A percentile compares a stretch with the other conserved stretches of the same genome.
phyloP scores from a whole-genome alignment of 108 stramenopile genomes.

The Cyclotella baltica region DNA sequence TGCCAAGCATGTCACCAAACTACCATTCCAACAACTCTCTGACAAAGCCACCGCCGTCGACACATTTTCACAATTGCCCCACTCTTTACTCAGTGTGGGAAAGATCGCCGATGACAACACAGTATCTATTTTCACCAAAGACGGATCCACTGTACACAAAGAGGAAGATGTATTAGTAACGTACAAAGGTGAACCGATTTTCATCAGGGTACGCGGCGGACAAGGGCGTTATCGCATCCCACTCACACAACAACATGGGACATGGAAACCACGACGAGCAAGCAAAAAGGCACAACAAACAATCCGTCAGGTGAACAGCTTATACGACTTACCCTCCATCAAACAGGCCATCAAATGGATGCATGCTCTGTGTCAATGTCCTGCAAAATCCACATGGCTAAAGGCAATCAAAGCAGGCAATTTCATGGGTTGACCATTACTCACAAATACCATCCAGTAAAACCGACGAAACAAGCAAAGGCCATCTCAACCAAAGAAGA shows the following conservation, averaged over 20 bases:
- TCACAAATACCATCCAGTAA: conserved; percentile 1
- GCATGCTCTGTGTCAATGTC: no score
- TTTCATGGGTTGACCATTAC: conserved; percentile 27
- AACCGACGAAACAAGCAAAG: conserved; percentile 30
- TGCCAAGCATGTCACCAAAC: not conserved
- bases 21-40: no score
- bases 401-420: no score
- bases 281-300: not conserved
- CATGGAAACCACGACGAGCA: not conserved
- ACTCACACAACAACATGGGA: not conserved
- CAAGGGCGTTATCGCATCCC: no score
- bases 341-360: no score
- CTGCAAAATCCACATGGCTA: no score
- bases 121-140: no score
- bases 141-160: no score
- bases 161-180: no score
- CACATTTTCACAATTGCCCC: not conserved
- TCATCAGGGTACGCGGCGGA: no score
- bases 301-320: not conserved
- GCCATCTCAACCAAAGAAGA: conserved; percentile 38
- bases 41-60: not conserved
- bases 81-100: not conserved
- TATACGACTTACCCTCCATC: conserved; percentile 8
- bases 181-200: no score
- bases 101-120: not conserved